Percentiles rank a stretch among this genome's conserved stretches.
phyloP scores from a whole-genome alignment of 192 early-diverging fungal genomes.

The Backusella parvicylindrica region DNA sequence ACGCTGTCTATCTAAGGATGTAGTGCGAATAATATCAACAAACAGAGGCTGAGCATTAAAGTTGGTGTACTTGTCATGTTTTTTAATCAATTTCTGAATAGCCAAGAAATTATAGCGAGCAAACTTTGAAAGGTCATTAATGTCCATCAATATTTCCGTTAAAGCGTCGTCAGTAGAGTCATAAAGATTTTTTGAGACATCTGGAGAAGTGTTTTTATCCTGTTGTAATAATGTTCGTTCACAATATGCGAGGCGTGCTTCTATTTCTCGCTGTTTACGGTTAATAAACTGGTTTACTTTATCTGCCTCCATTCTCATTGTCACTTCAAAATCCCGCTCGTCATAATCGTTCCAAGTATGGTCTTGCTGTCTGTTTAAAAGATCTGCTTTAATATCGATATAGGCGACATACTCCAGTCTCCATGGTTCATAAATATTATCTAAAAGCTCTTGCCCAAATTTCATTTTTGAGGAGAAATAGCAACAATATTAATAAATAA shows the following conservation, averaged over 20 bases:
- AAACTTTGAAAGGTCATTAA: conserved; percentile 36
- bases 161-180: conserved; percentile 34
- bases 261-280: conserved; percentile 71
- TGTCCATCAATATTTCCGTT: conserved; percentile 30
- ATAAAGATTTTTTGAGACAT: conserved; percentile 19
- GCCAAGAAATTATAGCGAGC: conserved; percentile 69
- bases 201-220: conserved; percentile 15
- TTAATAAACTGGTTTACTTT: conserved; percentile 73
- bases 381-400: conserved; percentile 50
- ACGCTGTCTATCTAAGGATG: conserved; percentile 63
- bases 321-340: conserved; percentile 83
- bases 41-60: conserved; percentile 32
- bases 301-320: conserved; percentile 80
- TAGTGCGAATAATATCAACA: conserved; percentile 19
- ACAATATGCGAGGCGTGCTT: conserved; percentile 67
- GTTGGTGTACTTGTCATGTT: conserved; percentile 82
- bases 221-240: conserved; percentile 48
- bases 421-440: conserved; percentile 72
- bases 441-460: conserved; percentile 77
- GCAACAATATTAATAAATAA: background rate
- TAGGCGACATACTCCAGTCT: conserved; percentile 80
- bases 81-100: conserved; percentile 87
- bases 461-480: conserved; percentile 54
- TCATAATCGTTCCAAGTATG: conserved; percentile 77
- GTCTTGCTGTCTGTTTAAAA: conserved; percentile 45